Base-by-base conservation (phyloP, 1,139 yeast genomes). In the Sugiyamaella japonica region DNA sequence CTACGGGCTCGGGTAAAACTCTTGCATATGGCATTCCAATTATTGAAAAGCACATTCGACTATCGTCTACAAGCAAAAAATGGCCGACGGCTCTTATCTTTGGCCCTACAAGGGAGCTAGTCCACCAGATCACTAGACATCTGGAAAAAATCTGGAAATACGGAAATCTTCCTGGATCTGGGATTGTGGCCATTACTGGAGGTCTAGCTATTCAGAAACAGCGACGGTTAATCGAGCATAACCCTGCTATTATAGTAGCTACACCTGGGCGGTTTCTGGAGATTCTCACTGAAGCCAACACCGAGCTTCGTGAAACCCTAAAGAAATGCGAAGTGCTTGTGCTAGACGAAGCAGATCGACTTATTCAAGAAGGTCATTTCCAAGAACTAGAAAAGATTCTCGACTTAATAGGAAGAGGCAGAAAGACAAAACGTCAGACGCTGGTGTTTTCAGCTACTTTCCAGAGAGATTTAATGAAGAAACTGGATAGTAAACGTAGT, bases 1-100 rank as follows among this genome's bases (percentile, higher is more conserved):
- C 95, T 7, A 95, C 99, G 0, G 99, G 99, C 69, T 89, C 97
- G 0, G 99, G 99, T 77, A 93, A 93, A 68, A 93, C 99, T 0
- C 76, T 91, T 55, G 99, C 99, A 0, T 93, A 89, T 68, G 97
- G 97, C 49, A 81, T 93, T 25, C 98, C 99, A n/a, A 85, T 95
- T 28, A 71, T 93, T 56, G 97, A 95, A 66, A 80, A 79, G 53
- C 70, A 64, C 56, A 51, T 70, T 17, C 41, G 50, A 13, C 47
- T 52, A 6, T 56, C 48, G n/a, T 46, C 54, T 17, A 54, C 59
- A 25, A 61, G 60, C 2, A 70, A 72, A 50, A 62, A 61, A 17
- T 63, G 68, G 52, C 93, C 96, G 2, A 75, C 85, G 2, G 98
- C 91, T 8, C 75, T 95, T 10, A 81, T 95, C 17, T 88, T 95